Conservation (phyloP, 306 rosid species). For the Rosa multiflora region DNA sequence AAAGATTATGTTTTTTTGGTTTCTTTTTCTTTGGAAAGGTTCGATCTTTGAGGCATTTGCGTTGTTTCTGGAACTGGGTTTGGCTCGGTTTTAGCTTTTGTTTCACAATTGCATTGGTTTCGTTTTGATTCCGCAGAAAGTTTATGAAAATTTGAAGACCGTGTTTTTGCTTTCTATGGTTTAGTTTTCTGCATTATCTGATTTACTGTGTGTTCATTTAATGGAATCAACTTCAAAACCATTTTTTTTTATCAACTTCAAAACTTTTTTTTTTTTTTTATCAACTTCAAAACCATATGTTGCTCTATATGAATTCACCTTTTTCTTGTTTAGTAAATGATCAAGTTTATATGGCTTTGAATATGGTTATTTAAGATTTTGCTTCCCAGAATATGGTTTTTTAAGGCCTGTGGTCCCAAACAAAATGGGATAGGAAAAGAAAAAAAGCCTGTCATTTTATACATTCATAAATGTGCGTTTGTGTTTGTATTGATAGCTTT, state of each 20-base stretch:
- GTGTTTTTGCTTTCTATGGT: background rate
- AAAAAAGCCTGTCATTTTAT: background rate
- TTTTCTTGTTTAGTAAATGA: background rate
- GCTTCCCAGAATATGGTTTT: conserved; percentile 4
- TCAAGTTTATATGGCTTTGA: background rate
- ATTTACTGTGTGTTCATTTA: background rate
- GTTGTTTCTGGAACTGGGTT: background rate
- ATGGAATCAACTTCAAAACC: background rate
- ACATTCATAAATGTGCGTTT: background rate
- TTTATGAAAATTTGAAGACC: background rate
- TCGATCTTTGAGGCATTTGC: background rate
- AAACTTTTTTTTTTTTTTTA: background rate
- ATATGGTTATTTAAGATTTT: background rate
- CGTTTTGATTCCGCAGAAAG: background rate
- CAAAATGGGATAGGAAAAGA: background rate
- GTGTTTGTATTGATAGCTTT: conserved; percentile 17
- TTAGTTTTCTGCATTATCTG: background rate
- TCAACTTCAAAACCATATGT: background rate
- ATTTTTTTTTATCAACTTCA: background rate
- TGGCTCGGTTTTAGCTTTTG: background rate
- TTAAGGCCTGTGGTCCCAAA: background rate
- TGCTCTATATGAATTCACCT: background rate
- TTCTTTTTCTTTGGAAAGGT: background rate
- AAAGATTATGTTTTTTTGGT: background rate
- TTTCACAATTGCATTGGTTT: background rate